A percentile compares a stretch with the other conserved stretches of the same genome.
These are phyloP conservation scores for Nakaseomyces glabratus DNA, from an alignment of 1,139 yeast species.

Conservation along the genomic window DNA sequence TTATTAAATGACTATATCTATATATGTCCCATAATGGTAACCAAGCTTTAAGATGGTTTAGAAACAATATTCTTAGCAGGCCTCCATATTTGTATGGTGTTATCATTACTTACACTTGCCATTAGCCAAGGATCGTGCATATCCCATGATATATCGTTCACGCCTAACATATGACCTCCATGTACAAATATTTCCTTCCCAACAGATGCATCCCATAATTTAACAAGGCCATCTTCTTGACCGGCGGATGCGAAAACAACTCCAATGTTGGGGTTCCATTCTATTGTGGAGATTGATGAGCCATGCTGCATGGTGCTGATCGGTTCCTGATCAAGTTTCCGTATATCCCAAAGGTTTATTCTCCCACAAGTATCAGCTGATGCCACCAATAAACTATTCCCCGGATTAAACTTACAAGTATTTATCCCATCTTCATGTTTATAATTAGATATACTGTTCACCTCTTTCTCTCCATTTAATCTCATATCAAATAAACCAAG, in stretches of 20 bases:
- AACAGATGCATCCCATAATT: constrained; percentile 54
- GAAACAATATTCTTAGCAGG: constrained; percentile 38
- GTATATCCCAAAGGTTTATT: constrained; percentile 60
- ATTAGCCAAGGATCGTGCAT: constrained; percentile 68
- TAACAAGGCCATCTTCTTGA: constrained; percentile 55
- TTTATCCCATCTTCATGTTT: constrained; percentile 48
- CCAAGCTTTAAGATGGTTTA: no score
- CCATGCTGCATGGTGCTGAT: constrained; percentile 40
- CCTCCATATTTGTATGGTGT: constrained; percentile 79
- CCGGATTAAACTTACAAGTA: constrained; percentile 54
- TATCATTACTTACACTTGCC: constrained; percentile 82
- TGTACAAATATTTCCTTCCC: constrained; percentile 56
- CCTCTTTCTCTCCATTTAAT: constrained; percentile 15
- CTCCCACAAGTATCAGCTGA: constrained; percentile 62
- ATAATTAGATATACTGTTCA: constrained; percentile 18
- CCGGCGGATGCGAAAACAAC: constrained; percentile 66
- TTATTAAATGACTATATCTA: no score
- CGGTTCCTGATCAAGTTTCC: constrained; percentile 36
- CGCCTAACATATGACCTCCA: constrained; percentile 85
- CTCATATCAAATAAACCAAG: constrained; percentile 46
- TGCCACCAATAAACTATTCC: constrained; percentile 48
- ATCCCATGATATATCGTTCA: constrained; percentile 84
- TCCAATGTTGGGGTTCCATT: constrained; percentile 66
- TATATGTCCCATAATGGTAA: no score
- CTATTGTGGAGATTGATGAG: constrained; percentile 52